Conservation (phyloP, 306 rosid species). For the Biancaea sappan region DNA sequence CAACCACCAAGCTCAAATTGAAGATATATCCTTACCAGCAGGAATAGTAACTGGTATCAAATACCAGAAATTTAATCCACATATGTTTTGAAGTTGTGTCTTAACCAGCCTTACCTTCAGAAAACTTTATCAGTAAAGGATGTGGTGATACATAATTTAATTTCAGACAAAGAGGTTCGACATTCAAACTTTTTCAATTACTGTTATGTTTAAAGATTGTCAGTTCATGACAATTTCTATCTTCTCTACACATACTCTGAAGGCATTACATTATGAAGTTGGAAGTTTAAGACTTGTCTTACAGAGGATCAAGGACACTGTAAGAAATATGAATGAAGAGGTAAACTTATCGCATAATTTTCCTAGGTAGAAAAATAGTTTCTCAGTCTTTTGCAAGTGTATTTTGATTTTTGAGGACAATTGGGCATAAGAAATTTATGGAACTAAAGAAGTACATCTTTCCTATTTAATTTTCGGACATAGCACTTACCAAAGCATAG, state of each 20-base stretch:
- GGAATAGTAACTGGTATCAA: slow-evolving; percentile 11
- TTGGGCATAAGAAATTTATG: slow-evolving; percentile 15
- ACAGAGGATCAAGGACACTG: slow-evolving; percentile 59
- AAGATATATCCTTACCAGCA: slow-evolving; percentile 62
- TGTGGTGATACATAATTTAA: slow-evolving; percentile 56
- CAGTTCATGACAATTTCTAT: slow-evolving; percentile 32
- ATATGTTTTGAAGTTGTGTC: slow-evolving; percentile 32
- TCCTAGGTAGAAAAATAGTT: background rate
- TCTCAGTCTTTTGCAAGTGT: slow-evolving; percentile 6
- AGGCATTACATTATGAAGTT: slow-evolving; percentile 66
- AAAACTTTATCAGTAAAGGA: slow-evolving; percentile 57
- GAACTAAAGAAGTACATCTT: slow-evolving; percentile 20
- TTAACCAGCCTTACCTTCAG: slow-evolving; percentile 69
- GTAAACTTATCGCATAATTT: slow-evolving; percentile 35
- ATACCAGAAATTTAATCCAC: slow-evolving; percentile 8
- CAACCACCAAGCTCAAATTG: slow-evolving; percentile 52
- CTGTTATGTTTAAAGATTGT: slow-evolving; percentile 26
- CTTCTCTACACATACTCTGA: slow-evolving; percentile 32
- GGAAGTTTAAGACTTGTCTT: slow-evolving; percentile 56
- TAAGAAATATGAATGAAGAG: slow-evolving; percentile 64
- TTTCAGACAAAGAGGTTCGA: slow-evolving; percentile 66
- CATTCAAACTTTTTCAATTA: slow-evolving; percentile 13
- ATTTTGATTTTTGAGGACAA: background rate
- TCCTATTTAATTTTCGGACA: background rate
- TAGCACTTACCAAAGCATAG: slow-evolving; percentile 5